phyloP scores from a whole-genome alignment of 805 yeast species.

The Wickerhamia fluorescens region DNA sequence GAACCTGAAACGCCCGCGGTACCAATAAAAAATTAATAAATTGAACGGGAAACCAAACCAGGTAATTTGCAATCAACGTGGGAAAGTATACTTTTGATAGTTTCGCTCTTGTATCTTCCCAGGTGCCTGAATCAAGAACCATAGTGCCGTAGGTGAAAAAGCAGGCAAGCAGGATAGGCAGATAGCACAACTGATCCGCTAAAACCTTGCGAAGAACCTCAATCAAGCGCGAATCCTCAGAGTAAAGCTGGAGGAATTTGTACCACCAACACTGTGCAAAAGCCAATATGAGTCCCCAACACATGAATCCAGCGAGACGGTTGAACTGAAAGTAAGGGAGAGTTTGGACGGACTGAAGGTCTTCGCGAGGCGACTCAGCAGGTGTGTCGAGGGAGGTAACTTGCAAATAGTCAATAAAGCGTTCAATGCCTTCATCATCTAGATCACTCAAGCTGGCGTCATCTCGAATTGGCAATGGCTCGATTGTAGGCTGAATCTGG shows the following conservation, averaged over 20 bases:
- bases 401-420: constrained; percentile 27
- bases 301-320: constrained; percentile 70
- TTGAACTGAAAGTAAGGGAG: constrained; percentile 51
- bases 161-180: constrained; percentile 75
- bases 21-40: constrained; percentile 64
- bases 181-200: constrained; percentile 83
- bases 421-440: constrained; percentile 23
- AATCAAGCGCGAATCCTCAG: constrained; percentile 75
- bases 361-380: constrained; percentile 7
- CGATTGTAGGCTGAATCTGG: constrained; percentile 13
- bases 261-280: constrained; percentile 89
- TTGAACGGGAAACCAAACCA: constrained; percentile 82
- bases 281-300: constrained; percentile 83
- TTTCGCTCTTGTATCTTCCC: constrained; percentile 56
- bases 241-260: constrained; percentile 70
- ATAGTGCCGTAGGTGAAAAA: constrained; percentile 83
- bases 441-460: constrained; percentile 2
- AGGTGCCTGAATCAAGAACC: constrained; percentile 68
- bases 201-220: constrained; percentile 81
- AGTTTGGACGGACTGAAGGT: no score
- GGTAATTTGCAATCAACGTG: constrained; percentile 59
- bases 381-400: constrained; percentile 4
- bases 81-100: constrained; percentile 58
- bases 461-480: constrained; percentile 1
- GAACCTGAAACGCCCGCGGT: constrained; percentile 75